Conservation (phyloP, 805 yeast genomes). For the Zygoascus bituminiphila region DNA sequence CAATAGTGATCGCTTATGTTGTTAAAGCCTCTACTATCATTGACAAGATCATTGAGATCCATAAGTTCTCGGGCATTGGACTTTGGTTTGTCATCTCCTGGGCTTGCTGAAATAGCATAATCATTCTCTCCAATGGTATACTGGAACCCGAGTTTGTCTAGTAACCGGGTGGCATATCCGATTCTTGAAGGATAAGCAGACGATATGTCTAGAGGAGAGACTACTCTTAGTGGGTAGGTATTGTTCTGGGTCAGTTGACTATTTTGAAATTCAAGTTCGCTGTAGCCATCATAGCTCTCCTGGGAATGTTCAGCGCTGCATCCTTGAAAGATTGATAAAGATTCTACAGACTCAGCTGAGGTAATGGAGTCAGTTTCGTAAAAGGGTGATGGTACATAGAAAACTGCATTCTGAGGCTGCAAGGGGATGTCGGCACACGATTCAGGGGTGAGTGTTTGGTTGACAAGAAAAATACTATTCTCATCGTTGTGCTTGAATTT, state of each 20-base stretch:
- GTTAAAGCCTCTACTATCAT: constrained; percentile 6
- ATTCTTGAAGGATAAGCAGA: not conserved
- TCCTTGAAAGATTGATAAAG: not conserved
- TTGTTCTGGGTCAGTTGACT: not conserved
- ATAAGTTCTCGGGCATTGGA: constrained; percentile 52
- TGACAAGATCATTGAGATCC: constrained; percentile 1
- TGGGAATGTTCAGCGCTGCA: not conserved
- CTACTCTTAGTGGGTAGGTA: not conserved
- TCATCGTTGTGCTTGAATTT: not conserved
- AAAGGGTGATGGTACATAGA: not conserved
- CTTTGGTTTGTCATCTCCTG: not conserved
- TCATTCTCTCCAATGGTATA: constrained; percentile 35
- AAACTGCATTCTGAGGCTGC: too few relatives aligned
- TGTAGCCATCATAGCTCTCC: not conserved
- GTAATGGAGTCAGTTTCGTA: not conserved
- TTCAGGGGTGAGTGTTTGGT: too few relatives aligned
- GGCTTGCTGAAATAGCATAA: not conserved
- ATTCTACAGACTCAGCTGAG: not conserved
- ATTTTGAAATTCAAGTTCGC: too few relatives aligned
- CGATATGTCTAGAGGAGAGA: not conserved
- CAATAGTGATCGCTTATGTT: constrained; percentile 10
- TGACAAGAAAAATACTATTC: not conserved
- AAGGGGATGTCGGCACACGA: not conserved
- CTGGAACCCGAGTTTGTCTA: not conserved
- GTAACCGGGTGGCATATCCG: not conserved